Conservation (phyloP, 2,329 filamentous ascomycete species). For the Cryoendolithus antarcticus region DNA sequence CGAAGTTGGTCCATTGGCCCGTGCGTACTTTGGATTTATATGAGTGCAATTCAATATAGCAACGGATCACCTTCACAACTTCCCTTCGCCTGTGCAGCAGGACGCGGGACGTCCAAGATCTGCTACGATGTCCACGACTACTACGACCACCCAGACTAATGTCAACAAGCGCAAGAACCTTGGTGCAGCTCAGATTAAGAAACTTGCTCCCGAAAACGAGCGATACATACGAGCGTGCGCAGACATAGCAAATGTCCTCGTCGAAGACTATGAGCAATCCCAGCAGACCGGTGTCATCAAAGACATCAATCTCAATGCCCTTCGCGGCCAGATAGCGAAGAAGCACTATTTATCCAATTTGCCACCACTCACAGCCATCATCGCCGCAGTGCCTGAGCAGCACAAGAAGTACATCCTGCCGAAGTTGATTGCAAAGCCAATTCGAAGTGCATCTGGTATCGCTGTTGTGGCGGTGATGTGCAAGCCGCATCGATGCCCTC, state of each 20-base stretch:
- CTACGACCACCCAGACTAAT: slow-evolving; percentile 45
- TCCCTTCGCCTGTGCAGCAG: too few species aligned
- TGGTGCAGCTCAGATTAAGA: slow-evolving; percentile 30
- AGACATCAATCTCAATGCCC: slow-evolving; percentile 83
- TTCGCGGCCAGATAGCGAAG: slow-evolving; percentile 78
- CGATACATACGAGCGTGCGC: slow-evolving; percentile 88
- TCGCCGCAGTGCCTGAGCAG: slow-evolving; percentile 95
- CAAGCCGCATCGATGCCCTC: slow-evolving; percentile 93
- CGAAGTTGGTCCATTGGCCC: too few species aligned
- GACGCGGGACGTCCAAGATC: too few species aligned
- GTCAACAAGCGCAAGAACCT: slow-evolving; percentile 46
- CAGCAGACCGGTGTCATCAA: slow-evolving; percentile 61
- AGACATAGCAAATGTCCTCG: slow-evolving; percentile 84
- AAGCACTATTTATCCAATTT: slow-evolving; percentile 83
- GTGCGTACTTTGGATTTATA: too few species aligned
- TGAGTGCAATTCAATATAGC: too few species aligned
- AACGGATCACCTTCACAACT: too few species aligned
- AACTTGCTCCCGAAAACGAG: slow-evolving; percentile 84
- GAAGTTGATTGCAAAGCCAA: slow-evolving; percentile 93
- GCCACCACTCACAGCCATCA: slow-evolving; percentile 89
- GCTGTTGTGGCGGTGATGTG: slow-evolving; percentile 99
- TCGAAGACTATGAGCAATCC: slow-evolving; percentile 81
- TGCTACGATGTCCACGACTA: slow-evolving; percentile 40
- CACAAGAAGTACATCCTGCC: slow-evolving; percentile 99
- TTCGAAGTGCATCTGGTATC: slow-evolving; percentile 89